Evolutionary conservation across 192 early-diverging fungal species (phyloP), one percentile per base, ranked within the genome.

Genomic region (Coemansia sp.): DNA sequence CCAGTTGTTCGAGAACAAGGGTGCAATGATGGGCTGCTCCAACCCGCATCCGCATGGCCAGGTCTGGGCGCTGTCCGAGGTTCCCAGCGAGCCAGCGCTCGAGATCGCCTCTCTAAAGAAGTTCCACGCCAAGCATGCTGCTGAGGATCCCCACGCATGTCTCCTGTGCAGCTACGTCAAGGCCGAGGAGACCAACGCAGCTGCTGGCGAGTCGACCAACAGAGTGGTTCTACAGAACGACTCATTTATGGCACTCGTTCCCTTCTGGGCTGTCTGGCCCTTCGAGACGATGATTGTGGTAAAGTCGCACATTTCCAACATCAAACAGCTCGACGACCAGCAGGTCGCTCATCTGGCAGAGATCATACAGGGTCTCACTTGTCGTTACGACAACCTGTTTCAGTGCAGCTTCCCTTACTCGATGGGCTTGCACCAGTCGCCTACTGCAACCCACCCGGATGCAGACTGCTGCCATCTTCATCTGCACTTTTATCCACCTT

Each of bases 1-100:
- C 37, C 93, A 96, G 78, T 81, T 98, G 45, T 98, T 98, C 83
- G 96, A 98, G 62, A 98, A 98, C 81, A 98, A 98, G 80, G 96
- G 96, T 9, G 78, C 89, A 0, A 82, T 85, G 41, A 96, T 98
- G 96, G 96, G 96, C 12, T 98, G 96, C 71, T 95, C 93, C 23
- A 96, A 94, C 66, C 94, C 96, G 19, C 96, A 98, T 66, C 94
- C 94, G 39, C 96, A 98, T 48, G 87, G 93, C 38, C 94, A 96
- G 67, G 84, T 92, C 47, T 98, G 95, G 95, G 91, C 92, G 11
- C 86, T 90, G 3, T 88, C 89, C 23, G 80, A 82, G 41, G 81
- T 98, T 2, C 95, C 95, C 0, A 83, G 87, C 39, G 95, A 95
- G 63, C 85, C 91, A 0, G 67, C 71, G 8, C 80, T 83, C 25